Conservation (phyloP, 768 basidiomycete species). For the Paxillus rubicundulus region DNA sequence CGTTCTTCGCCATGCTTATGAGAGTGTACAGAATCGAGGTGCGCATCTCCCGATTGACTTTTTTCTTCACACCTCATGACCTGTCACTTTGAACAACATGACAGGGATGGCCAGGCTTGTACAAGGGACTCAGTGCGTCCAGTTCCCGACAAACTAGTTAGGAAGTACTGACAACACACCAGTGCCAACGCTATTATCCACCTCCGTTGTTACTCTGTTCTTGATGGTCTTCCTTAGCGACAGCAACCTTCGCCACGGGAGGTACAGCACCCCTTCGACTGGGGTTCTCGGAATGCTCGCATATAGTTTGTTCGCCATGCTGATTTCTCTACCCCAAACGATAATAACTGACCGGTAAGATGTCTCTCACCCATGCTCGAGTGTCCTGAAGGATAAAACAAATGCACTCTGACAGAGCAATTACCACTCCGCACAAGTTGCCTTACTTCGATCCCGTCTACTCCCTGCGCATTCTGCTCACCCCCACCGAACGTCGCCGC, state of each 20-base stretch:
- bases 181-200: slow-evolving; percentile 52
- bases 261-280: slow-evolving; percentile 60
- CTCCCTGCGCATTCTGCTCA: slow-evolving; percentile 69
- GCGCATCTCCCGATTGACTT: slow-evolving; percentile 10
- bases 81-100: slow-evolving; percentile 6
- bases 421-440: slow-evolving; percentile 79
- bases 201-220: slow-evolving; percentile 54
- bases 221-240: slow-evolving; percentile 59
- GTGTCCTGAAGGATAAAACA: not conserved
- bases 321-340: slow-evolving; percentile 65
- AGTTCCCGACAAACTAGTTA: not conserved
- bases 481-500: slow-evolving; percentile 73
- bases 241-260: slow-evolving; percentile 57
- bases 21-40: slow-evolving; percentile 77
- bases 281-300: slow-evolving; percentile 59
- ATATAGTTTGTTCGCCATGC: slow-evolving; percentile 63
- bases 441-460: slow-evolving; percentile 56
- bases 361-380: not conserved
- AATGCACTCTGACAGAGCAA: slow-evolving; percentile 48
- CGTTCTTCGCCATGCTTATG: slow-evolving; percentile 70
- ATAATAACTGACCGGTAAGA: slow-evolving; percentile 75
- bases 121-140: slow-evolving; percentile 70
- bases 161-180: slow-evolving; percentile 40
- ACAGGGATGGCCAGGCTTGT: slow-evolving; percentile 69
- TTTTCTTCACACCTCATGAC: not conserved